These are phyloP conservation scores for Verticillium tricorpus DNA, from an alignment of 2,329 filamentous ascomycete genomes.

Conservation along the genomic window DNA sequence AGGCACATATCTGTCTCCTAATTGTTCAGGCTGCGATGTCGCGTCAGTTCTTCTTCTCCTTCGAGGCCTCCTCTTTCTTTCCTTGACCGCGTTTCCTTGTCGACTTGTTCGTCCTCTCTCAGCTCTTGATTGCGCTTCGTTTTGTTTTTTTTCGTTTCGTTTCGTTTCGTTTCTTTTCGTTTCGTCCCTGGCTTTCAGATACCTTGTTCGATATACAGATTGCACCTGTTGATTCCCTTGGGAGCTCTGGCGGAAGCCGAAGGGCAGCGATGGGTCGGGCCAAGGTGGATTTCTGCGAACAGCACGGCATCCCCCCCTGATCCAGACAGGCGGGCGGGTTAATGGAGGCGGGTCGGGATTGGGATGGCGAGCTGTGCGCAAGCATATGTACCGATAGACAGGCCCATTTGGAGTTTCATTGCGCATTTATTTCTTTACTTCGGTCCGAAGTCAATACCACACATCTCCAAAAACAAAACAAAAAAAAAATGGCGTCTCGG, in stretches of 20 bases:
- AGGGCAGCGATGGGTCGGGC: not conserved
- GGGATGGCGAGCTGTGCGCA: constrained; percentile 1
- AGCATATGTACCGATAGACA: constrained; percentile 1
- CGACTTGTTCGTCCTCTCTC: constrained; percentile 6
- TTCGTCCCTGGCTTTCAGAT: constrained; percentile 36
- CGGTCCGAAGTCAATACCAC: not conserved
- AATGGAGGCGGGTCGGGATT: not conserved
- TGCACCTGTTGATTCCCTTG: constrained; percentile 15
- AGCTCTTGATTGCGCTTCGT: constrained; percentile 14
- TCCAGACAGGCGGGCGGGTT: not conserved
- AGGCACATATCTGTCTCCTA: not conserved
- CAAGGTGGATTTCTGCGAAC: not conserved
- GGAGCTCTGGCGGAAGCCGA: constrained; percentile 1
- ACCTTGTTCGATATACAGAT: constrained; percentile 57
- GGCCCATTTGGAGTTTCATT: not conserved
- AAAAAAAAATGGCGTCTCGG: too few relatives aligned
- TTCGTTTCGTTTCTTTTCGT: constrained; percentile 23
- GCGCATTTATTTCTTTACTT: not conserved
- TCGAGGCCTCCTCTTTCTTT: not conserved
- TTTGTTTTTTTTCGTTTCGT: constrained; percentile 29
- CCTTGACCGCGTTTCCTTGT: constrained; percentile 8
- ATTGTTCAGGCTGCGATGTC: not conserved
- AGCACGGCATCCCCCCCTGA: not conserved
- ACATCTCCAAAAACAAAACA: not conserved
- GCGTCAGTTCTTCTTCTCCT: not conserved